Percentiles rank a stretch among this genome's conserved stretches.
These are phyloP conservation scores for Diaporthe australafricana DNA, from an alignment of 2,329 filamentous ascomycete species.

Conservation along the genomic window DNA sequence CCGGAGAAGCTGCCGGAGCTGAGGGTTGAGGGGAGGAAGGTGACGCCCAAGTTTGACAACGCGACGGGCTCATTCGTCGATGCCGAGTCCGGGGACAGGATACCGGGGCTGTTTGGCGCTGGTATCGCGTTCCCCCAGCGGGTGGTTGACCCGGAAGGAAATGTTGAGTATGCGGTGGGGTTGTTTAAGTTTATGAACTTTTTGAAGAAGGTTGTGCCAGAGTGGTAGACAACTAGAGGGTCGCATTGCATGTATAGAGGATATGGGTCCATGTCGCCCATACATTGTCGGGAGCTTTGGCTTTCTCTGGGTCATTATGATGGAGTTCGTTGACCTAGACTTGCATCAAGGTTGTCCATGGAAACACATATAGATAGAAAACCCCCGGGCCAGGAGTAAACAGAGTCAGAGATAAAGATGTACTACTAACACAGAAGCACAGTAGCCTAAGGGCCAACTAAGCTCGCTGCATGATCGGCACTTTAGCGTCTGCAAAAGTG, in stretches of 20 bases:
- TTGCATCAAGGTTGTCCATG: not conserved
- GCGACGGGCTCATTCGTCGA: conserved; percentile 60
- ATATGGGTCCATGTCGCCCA: too few species aligned
- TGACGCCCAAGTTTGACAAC: conserved; percentile 46
- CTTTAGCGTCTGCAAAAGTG: not conserved
- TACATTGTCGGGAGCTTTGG: not conserved
- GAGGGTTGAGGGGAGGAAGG: conserved; percentile 45
- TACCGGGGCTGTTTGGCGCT: conserved; percentile 68
- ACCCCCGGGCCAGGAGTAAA: not conserved
- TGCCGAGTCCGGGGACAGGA: conserved; percentile 48
- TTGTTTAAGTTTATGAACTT: conserved; percentile 76
- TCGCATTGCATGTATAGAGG: not conserved
- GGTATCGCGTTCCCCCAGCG: conserved; percentile 73
- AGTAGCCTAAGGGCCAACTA: not conserved
- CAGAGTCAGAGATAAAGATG: not conserved
- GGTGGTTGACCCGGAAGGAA: conserved; percentile 70
- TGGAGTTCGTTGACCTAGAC: not conserved
- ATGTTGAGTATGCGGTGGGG: conserved; percentile 71
- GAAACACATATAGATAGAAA: not conserved
- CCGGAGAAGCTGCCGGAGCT: conserved; percentile 62
- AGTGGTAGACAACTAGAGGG: conserved; percentile 51
- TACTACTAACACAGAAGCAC: not conserved
- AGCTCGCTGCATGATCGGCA: not conserved
- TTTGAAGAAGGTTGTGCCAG: conserved; percentile 63
- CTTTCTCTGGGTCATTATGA: not conserved